phyloP scores from a whole-genome alignment of 1,284 basidiomycete species.

The Apiotrichum akiyoshidainum region DNA sequence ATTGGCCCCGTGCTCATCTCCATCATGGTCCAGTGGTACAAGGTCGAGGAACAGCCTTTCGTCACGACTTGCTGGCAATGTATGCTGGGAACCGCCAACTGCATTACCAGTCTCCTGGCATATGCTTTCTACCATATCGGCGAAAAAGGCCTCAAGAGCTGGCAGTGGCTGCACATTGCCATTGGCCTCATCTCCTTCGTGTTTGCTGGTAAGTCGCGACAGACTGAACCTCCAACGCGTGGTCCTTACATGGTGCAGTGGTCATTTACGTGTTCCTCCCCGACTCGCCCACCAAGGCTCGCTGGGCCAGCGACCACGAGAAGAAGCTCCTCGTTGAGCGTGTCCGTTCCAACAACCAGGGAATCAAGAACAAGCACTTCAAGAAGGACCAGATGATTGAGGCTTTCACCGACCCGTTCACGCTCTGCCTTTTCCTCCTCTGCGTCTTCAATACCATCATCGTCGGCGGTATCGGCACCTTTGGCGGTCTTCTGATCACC shows the following conservation, averaged over 20 bases:
- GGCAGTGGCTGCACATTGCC: conserved; percentile 31
- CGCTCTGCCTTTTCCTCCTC: conserved; percentile 7
- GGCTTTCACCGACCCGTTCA: conserved; percentile 4
- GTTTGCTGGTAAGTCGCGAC: not conserved
- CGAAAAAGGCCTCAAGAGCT: conserved; percentile 16
- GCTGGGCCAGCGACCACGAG: conserved; percentile 29
- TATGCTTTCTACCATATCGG: conserved; percentile 33
- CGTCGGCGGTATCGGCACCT: conserved; percentile 20
- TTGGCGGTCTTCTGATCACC: conserved; percentile 23
- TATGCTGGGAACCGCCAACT: conserved; percentile 17
- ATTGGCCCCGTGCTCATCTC: conserved; percentile 6
- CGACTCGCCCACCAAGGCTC: conserved; percentile 27
- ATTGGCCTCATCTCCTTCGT: conserved; percentile 24
- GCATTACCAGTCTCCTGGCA: conserved; percentile 14
- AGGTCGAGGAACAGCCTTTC: conserved; percentile 18
- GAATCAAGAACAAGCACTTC: conserved; percentile 27
- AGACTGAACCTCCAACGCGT: too few species aligned
- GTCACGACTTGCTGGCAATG: conserved; percentile 23
- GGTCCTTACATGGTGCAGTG: too few species aligned
- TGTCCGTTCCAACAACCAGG: conserved; percentile 36
- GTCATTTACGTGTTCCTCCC: conserved; percentile 28
- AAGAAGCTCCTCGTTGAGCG: conserved; percentile 33
- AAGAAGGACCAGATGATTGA: conserved; percentile 3
- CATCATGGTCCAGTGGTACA: conserved; percentile 27
- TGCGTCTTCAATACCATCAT: conserved; percentile 17